Base-by-base conservation (phyloP, 495 filamentous ascomycete genomes). In the Penicillium taxi region DNA sequence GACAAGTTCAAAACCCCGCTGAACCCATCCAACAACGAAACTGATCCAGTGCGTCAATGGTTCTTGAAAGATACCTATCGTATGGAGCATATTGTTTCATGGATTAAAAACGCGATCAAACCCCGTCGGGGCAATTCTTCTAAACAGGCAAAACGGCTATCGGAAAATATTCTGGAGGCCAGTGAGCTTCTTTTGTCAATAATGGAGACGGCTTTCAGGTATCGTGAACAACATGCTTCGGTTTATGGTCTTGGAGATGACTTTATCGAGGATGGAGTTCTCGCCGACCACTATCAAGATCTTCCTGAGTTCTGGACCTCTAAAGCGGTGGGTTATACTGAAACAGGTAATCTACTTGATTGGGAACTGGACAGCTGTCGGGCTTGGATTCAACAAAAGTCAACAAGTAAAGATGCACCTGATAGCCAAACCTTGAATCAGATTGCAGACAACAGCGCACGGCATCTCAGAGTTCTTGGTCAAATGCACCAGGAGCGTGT, bases 221-320 rank as follows among this genome's bases (percentile, higher is more conserved):
- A 91, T 55, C 78, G 91, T 19, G 63, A 72, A 25, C 64, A 72
- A 21, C 79, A 85, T 44, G 70, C 78, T 12, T 61, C 61, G 9
- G 48, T 73, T 2, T 98, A 94, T 50, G 84, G 83, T 19, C 69
- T 96, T 7, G 62, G 64, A 16, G 64, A 75, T 28, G 74, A 74
- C n/a, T 55, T 72, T 31, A 45, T 87, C 15, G 63, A 79, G 30
- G 74, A 86, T 41, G 86, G 89, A 20, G 69, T 90, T 26, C 58
- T 90, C 12, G 55, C 61, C 4, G 51, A 57, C 22, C 65, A 69
- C 24, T 85, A 79, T 50, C 63, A 78, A 20, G 75, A 65, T 3
- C 66, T 94, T 12, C 78, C 82, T 12, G 77, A 83, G 30, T 78
- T 84, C 37, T 96, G 89, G 89, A 93, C 85, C 3, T 83, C 81